Evolutionary conservation across 768 basidiomycete genomes (phyloP).

Genomic region (Boletus reticuloceps): DNA sequence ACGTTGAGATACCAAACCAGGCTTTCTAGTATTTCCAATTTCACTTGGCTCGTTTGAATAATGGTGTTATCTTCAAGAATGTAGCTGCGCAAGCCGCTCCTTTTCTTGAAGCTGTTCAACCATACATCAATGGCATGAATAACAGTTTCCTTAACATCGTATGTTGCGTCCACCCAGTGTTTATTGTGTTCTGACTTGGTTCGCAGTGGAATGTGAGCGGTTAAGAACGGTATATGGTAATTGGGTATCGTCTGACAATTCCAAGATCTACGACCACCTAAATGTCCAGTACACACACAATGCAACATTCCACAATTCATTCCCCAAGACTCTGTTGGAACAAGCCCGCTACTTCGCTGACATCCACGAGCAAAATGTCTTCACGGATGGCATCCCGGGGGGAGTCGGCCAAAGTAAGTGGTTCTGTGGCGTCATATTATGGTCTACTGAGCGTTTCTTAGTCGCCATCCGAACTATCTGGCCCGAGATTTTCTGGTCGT

Average conservation of each 20-base stretch:
- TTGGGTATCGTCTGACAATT: background rate
- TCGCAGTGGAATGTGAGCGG: constrained; percentile 69
- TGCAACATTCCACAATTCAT: constrained; percentile 67
- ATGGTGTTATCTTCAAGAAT: constrained; percentile 47
- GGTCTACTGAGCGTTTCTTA: constrained; percentile 25
- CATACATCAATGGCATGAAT: constrained; percentile 66
- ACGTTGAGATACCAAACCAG: background rate
- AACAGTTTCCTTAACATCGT: constrained; percentile 66
- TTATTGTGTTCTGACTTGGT: constrained; percentile 8
- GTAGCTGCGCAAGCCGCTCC: constrained; percentile 52
- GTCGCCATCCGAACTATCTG: constrained; percentile 80
- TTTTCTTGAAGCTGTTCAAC: constrained; percentile 64
- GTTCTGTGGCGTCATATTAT: background rate
- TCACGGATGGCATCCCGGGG: constrained; percentile 54
- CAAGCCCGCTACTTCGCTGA: constrained; percentile 74
- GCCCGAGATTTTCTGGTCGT: constrained; percentile 64
- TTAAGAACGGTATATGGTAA: background rate
- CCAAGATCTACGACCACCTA: constrained; percentile 73
- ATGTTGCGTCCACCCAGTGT: constrained; percentile 26
- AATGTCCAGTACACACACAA: constrained; percentile 78
- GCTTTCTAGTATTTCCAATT: constrained; percentile 25
- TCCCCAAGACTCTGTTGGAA: constrained; percentile 66
- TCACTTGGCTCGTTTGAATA: constrained; percentile 24
- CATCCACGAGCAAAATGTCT: constrained; percentile 74
- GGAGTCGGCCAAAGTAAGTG: constrained; percentile 75